Evolutionary conservation across 495 filamentous ascomycete species (phyloP).

Genomic region (Corynascus novoguineensis): DNA sequence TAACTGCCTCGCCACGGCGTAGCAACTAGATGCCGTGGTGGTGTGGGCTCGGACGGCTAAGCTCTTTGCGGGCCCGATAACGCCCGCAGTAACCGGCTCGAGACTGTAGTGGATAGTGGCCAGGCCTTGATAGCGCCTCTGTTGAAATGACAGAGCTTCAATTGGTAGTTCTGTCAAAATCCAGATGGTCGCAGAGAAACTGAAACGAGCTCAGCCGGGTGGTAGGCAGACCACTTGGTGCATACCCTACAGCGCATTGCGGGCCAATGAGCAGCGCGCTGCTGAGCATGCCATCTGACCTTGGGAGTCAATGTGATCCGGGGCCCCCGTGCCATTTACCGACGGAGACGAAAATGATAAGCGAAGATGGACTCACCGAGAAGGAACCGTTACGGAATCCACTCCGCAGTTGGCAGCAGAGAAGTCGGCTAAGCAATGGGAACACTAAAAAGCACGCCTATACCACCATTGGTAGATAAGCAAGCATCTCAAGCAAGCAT

Average conservation of each 20-base stretch:
- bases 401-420: not conserved
- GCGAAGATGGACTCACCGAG: not conserved
- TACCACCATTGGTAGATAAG: too few relatives aligned
- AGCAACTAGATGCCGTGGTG: slow-evolving; percentile 2
- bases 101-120: too few relatives aligned
- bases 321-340: too few relatives aligned
- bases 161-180: not conserved
- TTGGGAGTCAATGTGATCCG: too few relatives aligned
- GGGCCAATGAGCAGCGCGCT: not conserved
- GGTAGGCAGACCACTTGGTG: slow-evolving; percentile 5
- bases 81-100: not conserved
- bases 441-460: too few relatives aligned
- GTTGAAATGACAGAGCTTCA: not conserved
- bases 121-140: too few relatives aligned
- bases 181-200: not conserved
- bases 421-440: not conserved
- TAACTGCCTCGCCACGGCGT: not conserved
- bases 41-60: not conserved
- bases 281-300: slow-evolving; percentile 16
- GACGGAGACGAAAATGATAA: too few relatives aligned
- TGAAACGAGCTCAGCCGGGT: too few relatives aligned
- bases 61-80: slow-evolving; percentile 9
- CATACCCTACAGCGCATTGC: not conserved
- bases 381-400: too few relatives aligned
- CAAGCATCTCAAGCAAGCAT: too few relatives aligned